Conservation (phyloP, 192 early-diverging fungal species). For the Rhizophagus clarus region DNA sequence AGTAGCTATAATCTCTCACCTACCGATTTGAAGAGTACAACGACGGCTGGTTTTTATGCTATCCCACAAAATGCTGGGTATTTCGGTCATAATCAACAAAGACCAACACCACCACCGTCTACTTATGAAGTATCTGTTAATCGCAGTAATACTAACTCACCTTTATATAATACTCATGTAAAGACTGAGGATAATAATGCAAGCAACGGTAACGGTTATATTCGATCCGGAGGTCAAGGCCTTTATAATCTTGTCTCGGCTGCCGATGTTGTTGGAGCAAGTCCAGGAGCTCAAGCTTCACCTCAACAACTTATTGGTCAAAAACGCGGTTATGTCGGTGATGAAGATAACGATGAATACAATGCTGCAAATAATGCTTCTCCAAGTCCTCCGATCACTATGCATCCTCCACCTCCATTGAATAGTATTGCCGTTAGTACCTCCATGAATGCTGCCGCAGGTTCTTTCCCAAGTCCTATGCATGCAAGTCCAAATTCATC, state of each 20-base stretch:
- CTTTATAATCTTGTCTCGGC: slow-evolving; percentile 25
- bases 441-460: slow-evolving; percentile 27
- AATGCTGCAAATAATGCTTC: slow-evolving; percentile 22
- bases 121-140: slow-evolving; percentile 10
- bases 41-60: slow-evolving; percentile 1
- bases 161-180: not conserved
- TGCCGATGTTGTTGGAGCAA: slow-evolving; percentile 21
- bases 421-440: slow-evolving; percentile 12
- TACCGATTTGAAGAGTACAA: not conserved
- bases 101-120: not conserved
- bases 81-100: not conserved
- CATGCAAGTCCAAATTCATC: slow-evolving; percentile 29
- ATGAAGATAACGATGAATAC: slow-evolving; percentile 26
- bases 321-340: slow-evolving; percentile 24
- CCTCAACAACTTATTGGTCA: slow-evolving; percentile 29
- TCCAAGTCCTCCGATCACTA: slow-evolving; percentile 27
- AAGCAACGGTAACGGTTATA: slow-evolving; percentile 15
- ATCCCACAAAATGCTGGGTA: slow-evolving; percentile 2
- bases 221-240: not conserved
- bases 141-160: not conserved
- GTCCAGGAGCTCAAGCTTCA: slow-evolving; percentile 13
- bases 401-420: slow-evolving; percentile 33
- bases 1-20: slow-evolving; percentile 21
- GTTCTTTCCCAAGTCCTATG: slow-evolving; percentile 32
- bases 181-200: slow-evolving; percentile 19